phyloP scores from a whole-genome alignment of 1,139 yeast genomes.

The Meyerozyma elateridarum region DNA sequence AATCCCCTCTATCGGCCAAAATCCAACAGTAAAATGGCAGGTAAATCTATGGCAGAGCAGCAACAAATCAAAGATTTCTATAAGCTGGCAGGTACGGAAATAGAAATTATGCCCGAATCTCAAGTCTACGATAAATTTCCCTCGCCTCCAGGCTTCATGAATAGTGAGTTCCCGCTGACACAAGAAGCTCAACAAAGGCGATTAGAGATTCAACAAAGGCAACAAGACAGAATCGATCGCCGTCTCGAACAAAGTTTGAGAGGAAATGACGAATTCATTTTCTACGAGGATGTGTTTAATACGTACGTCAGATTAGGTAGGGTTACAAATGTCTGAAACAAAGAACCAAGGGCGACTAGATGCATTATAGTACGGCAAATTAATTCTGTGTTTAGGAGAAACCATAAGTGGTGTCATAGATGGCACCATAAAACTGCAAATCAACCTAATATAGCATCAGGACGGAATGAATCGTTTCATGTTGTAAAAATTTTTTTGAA shows the following conservation, averaged over 20 bases:
- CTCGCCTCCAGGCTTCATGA: constrained; percentile 64
- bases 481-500: no score
- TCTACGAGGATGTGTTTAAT: constrained; percentile 12
- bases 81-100: constrained; percentile 17
- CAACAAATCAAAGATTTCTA: constrained; percentile 26
- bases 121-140: constrained; percentile 43
- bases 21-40: constrained; percentile 19
- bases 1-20: constrained; percentile 25
- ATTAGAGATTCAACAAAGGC: constrained; percentile 7
- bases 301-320: constrained; percentile 8
- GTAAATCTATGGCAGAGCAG: constrained; percentile 29
- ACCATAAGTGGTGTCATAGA: no score
- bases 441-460: no score
- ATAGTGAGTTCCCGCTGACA: constrained; percentile 58
- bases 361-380: no score
- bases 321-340: no score
- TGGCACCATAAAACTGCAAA: no score
- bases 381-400: no score
- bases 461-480: no score
- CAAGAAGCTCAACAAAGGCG: constrained; percentile 35
- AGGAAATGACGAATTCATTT: constrained; percentile 12
- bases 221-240: not conserved
- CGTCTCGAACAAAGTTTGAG: not conserved
- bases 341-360: no score
- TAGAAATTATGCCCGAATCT: constrained; percentile 10